Conservation (phyloP, 2,329 filamentous ascomycete genomes). For the Scytalidium lignicola region DNA sequence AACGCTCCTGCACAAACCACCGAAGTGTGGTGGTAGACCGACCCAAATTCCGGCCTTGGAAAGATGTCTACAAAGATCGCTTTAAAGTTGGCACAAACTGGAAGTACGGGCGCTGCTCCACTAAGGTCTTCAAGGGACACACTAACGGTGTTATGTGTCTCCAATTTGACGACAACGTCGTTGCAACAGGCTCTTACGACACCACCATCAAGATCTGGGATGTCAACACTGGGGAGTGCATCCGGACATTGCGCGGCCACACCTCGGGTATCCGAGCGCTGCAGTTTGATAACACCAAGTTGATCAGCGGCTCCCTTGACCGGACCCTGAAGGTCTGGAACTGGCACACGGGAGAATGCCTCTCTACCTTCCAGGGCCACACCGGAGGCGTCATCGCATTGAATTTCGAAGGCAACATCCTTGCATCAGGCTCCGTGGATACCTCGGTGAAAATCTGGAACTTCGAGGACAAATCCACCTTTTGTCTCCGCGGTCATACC, state of each 20-base stretch:
- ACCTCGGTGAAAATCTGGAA: constrained; percentile 90
- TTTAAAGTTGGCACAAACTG: constrained; percentile 97
- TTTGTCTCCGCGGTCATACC: constrained; percentile 73
- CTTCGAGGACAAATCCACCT: constrained; percentile 77
- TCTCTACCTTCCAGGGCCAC: constrained; percentile 77
- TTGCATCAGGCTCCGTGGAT: constrained; percentile 88
- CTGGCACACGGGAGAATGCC: constrained; percentile 83
- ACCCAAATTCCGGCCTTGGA: constrained; percentile 71
- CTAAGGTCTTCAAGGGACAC: constrained; percentile 80
- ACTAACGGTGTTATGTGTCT: constrained; percentile 73
- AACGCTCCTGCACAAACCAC: constrained; percentile 15
- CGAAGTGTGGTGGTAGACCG: constrained; percentile 24
- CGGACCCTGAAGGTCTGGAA: constrained; percentile 92
- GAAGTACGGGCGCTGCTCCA: constrained; percentile 88
- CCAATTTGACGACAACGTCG: constrained; percentile 76
- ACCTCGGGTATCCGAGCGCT: constrained; percentile 78
- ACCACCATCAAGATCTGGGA: constrained; percentile 96
- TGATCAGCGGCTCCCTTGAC: constrained; percentile 88
- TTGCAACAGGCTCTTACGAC: constrained; percentile 94
- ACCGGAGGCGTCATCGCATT: constrained; percentile 78
- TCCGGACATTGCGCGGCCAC: constrained; percentile 82
- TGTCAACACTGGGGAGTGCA: constrained; percentile 77
- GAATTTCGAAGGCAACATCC: constrained; percentile 77
- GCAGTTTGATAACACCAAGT: constrained; percentile 86
- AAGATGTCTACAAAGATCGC: constrained; percentile 91